These are phyloP conservation scores for Suillus subalutaceus DNA, from an alignment of 768 basidiomycete species.

Conservation along the genomic window DNA sequence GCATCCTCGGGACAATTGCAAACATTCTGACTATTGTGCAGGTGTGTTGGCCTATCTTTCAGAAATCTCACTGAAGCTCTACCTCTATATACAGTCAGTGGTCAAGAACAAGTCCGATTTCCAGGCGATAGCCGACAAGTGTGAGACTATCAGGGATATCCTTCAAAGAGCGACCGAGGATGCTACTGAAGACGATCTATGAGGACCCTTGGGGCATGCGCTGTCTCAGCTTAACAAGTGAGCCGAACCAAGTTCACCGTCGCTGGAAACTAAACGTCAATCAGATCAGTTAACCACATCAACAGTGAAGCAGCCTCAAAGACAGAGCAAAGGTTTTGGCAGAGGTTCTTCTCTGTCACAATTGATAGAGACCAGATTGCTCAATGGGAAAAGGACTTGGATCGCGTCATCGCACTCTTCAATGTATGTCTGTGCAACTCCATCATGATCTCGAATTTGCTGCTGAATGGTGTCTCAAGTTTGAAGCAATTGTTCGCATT, in stretches of 20 bases:
- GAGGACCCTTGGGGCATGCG: neutral
- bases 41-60: neutral
- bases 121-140: neutral
- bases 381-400: neutral
- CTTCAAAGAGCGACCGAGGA: neutral
- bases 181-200: neutral
- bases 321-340: neutral
- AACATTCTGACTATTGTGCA: neutral
- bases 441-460: neutral
- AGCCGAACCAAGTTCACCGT: neutral
- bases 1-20: neutral
- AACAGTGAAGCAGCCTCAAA: neutral
- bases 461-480: neutral
- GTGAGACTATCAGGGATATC: neutral
- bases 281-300: neutral
- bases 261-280: neutral
- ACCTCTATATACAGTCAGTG: neutral
- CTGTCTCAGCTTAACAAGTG: constrained; percentile 2
- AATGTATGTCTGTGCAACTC: neutral
- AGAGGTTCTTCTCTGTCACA: neutral
- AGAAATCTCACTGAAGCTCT: neutral
- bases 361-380: neutral
- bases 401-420: neutral
- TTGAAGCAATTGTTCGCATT: neutral
- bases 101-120: constrained; percentile 1